A percentile compares a stretch with the other conserved stretches of the same genome.
Evolutionary conservation across 257 asterid genomes (phyloP).

Genomic region (Solanum piurae): DNA sequence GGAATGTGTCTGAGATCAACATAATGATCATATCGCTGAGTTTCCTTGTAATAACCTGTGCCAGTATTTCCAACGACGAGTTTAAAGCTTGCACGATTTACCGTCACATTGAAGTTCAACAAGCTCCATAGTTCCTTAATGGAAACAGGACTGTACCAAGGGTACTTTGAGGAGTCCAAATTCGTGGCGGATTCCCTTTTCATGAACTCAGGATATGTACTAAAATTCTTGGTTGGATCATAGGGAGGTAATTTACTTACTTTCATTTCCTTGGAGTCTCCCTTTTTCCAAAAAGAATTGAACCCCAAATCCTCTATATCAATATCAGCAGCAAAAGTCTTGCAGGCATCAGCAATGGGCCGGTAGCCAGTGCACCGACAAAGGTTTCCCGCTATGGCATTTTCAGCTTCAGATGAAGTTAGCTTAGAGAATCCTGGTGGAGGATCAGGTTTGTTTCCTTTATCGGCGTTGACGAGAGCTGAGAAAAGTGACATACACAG

Average conservation of each 20-base stretch:
- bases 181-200: constrained; percentile 6
- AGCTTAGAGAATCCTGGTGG: constrained; percentile 51
- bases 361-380: constrained; percentile 79
- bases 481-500: constrained; percentile 67
- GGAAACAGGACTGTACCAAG: constrained; percentile 54
- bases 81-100: constrained; percentile 18
- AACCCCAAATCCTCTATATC: constrained; percentile 72
- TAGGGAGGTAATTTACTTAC: constrained; percentile 29
- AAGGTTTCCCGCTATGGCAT: constrained; percentile 49
- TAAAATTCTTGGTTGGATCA: constrained; percentile 18
- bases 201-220: constrained; percentile 27
- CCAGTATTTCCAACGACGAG: constrained; percentile 65
- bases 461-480: constrained; percentile 49
- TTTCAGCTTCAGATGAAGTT: constrained; percentile 59
- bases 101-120: constrained; percentile 18
- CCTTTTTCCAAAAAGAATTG: constrained; percentile 51
- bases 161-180: constrained; percentile 29
- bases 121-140: constrained; percentile 38
- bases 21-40: constrained; percentile 22
- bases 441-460: constrained; percentile 18
- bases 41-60: constrained; percentile 53
- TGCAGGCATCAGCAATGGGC: constrained; percentile 74
- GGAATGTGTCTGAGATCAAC: constrained; percentile 50
- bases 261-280: constrained; percentile 21
- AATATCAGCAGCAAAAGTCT: constrained; percentile 49